Conservation (phyloP, 352 stramenopile species). For the Globisporangium uncinulatum region DNA sequence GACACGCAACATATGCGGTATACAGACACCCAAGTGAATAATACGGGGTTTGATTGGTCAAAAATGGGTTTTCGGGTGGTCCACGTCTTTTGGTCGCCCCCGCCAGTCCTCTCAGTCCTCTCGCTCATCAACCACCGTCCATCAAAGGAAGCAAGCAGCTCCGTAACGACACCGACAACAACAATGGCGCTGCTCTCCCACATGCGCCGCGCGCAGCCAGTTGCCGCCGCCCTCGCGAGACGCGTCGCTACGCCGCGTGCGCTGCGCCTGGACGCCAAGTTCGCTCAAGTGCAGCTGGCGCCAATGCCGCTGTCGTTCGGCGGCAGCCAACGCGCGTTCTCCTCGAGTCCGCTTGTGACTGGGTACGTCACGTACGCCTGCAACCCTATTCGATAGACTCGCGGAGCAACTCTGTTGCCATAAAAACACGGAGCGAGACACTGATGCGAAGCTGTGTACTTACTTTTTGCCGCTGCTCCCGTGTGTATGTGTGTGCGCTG, state of each 20-base stretch:
- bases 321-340: slow-evolving; percentile 45
- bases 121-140: slow-evolving; percentile 1
- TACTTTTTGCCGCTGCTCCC: not conserved
- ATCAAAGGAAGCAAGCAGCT: not conserved
- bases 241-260: slow-evolving; percentile 15
- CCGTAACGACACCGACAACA: not conserved
- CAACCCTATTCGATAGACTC: not conserved
- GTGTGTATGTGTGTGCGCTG: not conserved
- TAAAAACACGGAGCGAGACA: too few relatives aligned
- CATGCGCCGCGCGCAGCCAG: slow-evolving; percentile 59
- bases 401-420: too few relatives aligned
- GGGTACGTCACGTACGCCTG: slow-evolving; percentile 21
- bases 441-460: not conserved
- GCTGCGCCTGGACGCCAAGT: slow-evolving; percentile 32
- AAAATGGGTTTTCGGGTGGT: not conserved
- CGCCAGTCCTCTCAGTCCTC: not conserved
- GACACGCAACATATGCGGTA: too few relatives aligned
- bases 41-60: not conserved
- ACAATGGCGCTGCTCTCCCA: slow-evolving; percentile 46
- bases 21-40: not conserved
- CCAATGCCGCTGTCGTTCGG: slow-evolving; percentile 23
- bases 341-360: slow-evolving; percentile 34
- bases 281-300: slow-evolving; percentile 38
- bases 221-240: slow-evolving; percentile 25
- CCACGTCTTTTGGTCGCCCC: not conserved